Conservation (phyloP, 2,329 filamentous ascomycete species). For the Fusarium pseudonygamai region DNA sequence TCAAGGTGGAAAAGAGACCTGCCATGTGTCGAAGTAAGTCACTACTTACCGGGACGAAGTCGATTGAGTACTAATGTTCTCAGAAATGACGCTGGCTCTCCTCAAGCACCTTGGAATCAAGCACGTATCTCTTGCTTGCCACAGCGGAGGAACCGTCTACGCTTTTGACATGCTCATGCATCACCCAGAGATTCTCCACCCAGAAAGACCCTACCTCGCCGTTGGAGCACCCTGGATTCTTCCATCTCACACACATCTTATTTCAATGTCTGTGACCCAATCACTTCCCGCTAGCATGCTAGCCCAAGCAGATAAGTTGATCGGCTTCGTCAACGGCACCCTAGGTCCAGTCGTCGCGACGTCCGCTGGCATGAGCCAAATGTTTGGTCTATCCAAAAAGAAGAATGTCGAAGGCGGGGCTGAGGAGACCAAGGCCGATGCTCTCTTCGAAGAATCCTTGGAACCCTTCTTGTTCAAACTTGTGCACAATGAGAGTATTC, state of each 20-base stretch:
- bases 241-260: background rate
- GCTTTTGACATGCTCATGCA: constrained; percentile 24
- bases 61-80: fast-evolving
- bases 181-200: constrained; percentile 21
- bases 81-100: constrained; percentile 14
- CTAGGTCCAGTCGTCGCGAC: constrained; percentile 1
- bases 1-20: constrained; percentile 2
- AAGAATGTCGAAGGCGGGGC: background rate
- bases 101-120: background rate
- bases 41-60: fast-evolving
- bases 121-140: constrained; percentile 16
- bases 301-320: constrained; percentile 15
- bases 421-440: background rate
- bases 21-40: constrained; percentile 12
- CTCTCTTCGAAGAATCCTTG: constrained; percentile 1
- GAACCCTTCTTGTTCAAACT: background rate
- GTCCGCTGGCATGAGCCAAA: constrained; percentile 15
- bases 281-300: background rate
- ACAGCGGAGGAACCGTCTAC: constrained; percentile 26
- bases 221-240: constrained; percentile 15
- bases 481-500: background rate
- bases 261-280: constrained; percentile 9
- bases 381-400: background rate
- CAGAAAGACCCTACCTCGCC: constrained; percentile 13
- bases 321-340: constrained; percentile 16